Conservation (phyloP, 345 rosid genomes). For the Salix udensis region DNA sequence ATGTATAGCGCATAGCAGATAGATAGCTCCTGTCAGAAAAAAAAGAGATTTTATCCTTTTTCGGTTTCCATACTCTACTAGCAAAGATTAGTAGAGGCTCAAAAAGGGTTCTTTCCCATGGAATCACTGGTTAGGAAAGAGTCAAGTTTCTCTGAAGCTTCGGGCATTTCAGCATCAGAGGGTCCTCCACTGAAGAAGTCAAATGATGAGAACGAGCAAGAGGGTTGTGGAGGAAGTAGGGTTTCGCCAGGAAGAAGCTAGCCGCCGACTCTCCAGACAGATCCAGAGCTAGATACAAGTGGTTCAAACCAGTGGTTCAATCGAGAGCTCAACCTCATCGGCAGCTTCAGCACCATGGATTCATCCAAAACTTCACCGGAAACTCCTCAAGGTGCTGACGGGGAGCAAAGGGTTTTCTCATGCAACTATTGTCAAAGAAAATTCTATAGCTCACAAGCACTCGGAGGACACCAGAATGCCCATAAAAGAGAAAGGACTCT, state of each 20-base stretch:
- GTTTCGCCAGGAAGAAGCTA: conserved; percentile 17
- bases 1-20: conserved; percentile 23
- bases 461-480: conserved; percentile 28
- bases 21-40: conserved; percentile 17
- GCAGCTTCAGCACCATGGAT: conserved; percentile 36
- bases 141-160: conserved; percentile 27
- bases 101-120: conserved; percentile 24
- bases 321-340: conserved; percentile 68
- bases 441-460: conserved; percentile 29
- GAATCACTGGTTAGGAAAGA: conserved; percentile 28
- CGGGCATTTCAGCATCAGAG: conserved; percentile 27
- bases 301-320: conserved; percentile 32
- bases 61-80: conserved; percentile 11
- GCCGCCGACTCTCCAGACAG: conserved; percentile 23
- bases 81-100: neutral
- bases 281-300: conserved; percentile 33
- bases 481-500: conserved; percentile 24
- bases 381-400: conserved; percentile 8
- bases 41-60: neutral
- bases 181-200: conserved; percentile 24
- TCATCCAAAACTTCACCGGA: conserved; percentile 21
- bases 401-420: conserved; percentile 15
- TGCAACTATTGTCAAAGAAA: conserved; percentile 25
- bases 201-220: conserved; percentile 24
- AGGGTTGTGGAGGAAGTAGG: conserved; percentile 6